Base-by-base conservation (phyloP, 1,284 basidiomycete genomes). In the Trichosporon inkin region DNA sequence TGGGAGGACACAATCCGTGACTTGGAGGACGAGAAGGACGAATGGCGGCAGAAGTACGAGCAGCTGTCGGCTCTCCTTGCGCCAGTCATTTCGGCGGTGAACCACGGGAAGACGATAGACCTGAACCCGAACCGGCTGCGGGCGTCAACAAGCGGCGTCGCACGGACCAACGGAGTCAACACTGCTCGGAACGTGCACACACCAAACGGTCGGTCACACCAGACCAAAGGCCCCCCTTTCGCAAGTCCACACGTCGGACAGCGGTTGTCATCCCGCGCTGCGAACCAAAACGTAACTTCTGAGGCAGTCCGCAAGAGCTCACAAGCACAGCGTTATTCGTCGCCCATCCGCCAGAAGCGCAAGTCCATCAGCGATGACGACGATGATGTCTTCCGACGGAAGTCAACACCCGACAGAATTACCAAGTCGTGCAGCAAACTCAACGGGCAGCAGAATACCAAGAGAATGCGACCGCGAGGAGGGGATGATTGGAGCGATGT, bases 11-110 rank as follows among this genome's bases (percentile, higher is more conserved):
- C 16, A 7, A n/a, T 47, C 6, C 44, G 24, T 22, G 24, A 11
- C 24, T 6, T 49, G n/a, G 49, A 58, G 20, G 10, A 34, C 16
- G 57, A 53, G 51, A 38, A 37, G 37, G 52, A 20, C 14, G 49
- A 54, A 1, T 58, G 55, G 61, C 60, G 49, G 35, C 36, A n/a
- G 53, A 59, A 37, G 40, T 41, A 35, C 35, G 38, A 55, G 24
- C 28, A 38, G 22, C 54, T 55, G 16, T 56, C 55, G 19, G 19
- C 11, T 10, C 20, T 47, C 8, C 40, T 36, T n/a, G 37, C 37
- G 11, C 35, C 38, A 20, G 24, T 37, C 10, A 54, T 37, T 19
- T 11, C 37, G 1, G 53, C 36, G 11, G 6, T 28, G n/a, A 54
- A 22, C 11, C n/a, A 53, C 11, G 19, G 35, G 32, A n/a, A 19